Evolutionary conservation across 352 stramenopile genomes (phyloP).

Genomic region (Globisporangium irregulare): DNA sequence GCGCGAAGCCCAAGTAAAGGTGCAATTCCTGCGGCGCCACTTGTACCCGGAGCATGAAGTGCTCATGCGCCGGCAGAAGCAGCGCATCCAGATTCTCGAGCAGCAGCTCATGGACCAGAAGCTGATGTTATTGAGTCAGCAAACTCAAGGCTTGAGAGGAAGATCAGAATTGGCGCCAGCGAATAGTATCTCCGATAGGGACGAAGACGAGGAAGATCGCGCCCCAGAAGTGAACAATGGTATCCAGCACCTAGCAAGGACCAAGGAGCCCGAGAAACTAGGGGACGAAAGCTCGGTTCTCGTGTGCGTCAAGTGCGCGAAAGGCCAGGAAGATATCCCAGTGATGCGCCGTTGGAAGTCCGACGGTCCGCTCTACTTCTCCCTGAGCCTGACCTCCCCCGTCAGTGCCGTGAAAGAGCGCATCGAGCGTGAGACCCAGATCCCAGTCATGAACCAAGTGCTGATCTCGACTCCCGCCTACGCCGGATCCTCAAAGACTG

Average conservation of each 20-base stretch:
- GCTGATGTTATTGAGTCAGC: conserved; percentile 32
- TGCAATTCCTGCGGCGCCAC: conserved; percentile 13
- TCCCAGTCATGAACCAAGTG: conserved; percentile 19
- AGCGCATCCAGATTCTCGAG: conserved; percentile 56
- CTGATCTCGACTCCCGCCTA: conserved; percentile 9
- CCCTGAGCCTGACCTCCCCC: background rate
- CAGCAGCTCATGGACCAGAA: conserved; percentile 69
- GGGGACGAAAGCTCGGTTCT: background rate
- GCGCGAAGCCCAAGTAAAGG: conserved; percentile 2
- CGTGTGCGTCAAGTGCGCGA: conserved; percentile 20
- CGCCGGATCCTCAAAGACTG: too few species aligned
- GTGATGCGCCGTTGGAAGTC: conserved; percentile 9
- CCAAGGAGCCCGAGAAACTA: background rate
- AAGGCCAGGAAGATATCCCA: conserved; percentile 11
- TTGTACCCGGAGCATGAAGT: conserved; percentile 19
- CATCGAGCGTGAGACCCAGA: conserved; percentile 14
- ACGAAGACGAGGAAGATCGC: background rate
- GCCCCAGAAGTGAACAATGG: background rate
- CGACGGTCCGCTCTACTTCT: conserved; percentile 2
- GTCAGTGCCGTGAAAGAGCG: conserved; percentile 14
- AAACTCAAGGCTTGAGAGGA: background rate
- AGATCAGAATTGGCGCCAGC: background rate
- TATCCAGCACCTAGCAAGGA: too few species aligned
- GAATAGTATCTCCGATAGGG: conserved; percentile 3
- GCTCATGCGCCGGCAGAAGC: conserved; percentile 37